Conservation (phyloP, 2,329 filamentous ascomycete species). For the Geosmithia morbida region DNA sequence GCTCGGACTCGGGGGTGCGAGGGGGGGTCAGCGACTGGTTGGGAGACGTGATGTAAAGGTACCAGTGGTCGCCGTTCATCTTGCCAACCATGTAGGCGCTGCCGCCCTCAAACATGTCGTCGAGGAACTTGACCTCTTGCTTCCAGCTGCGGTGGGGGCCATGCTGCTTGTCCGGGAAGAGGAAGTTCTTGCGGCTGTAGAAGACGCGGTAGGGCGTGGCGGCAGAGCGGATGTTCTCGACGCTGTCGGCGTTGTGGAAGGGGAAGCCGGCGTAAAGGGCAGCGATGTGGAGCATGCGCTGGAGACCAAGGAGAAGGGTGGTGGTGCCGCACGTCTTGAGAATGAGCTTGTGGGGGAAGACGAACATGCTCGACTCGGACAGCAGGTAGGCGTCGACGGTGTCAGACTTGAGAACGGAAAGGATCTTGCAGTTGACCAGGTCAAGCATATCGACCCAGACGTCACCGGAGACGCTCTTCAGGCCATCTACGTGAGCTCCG, state of each 20-base stretch:
- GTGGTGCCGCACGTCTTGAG: constrained; percentile 98
- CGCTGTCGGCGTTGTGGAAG: constrained; percentile 52
- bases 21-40: constrained; percentile 69
- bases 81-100: constrained; percentile 99
- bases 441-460: constrained; percentile 96
- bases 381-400: constrained; percentile 92
- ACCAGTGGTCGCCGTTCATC: constrained; percentile 99
- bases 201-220: constrained; percentile 92
- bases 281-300: constrained; percentile 85
- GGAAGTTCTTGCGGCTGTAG: constrained; percentile 97
- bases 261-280: constrained; percentile 81
- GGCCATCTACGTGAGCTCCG: constrained; percentile 55
- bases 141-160: constrained; percentile 96
- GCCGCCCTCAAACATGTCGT: constrained; percentile 80
- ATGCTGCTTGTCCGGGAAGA: constrained; percentile 87
- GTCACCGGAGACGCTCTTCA: constrained; percentile 74
- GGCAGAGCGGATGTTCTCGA: constrained; percentile 54
- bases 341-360: constrained; percentile 98
- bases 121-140: constrained; percentile 84
- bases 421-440: constrained; percentile 94
- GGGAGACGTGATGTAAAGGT: constrained; percentile 89
- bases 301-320: constrained; percentile 77
- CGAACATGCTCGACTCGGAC: constrained; percentile 99
- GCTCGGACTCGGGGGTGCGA: constrained; percentile 50
- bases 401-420: constrained; percentile 86